Base-by-base conservation (phyloP, 2,329 filamentous ascomycete species). In the Fusarium incarnatum region DNA sequence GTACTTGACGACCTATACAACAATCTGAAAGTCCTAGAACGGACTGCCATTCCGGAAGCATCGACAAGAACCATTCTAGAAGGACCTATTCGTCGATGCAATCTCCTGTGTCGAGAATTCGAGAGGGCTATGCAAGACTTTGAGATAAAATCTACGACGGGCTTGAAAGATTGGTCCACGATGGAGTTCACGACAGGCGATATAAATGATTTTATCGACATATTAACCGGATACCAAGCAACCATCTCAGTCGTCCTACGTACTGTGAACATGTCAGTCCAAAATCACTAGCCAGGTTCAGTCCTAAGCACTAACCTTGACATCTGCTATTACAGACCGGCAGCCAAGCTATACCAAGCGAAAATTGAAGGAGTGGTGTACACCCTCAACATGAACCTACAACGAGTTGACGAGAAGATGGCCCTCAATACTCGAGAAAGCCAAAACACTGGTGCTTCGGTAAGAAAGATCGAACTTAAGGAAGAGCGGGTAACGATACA, bases 161-260 rank as follows among this genome's bases (percentile, higher is more conserved):
- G 77, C 23, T 69, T 82, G 71, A 75, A 67, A 74, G 79, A 82
- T 71, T 83, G 79, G 80, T 64, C 76, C 62, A 81, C 76, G 72
- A 76, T 82, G 77, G 79, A 82, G 67, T 82, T 81, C 40, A 81
- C 77, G 77, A 77, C 70, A 74, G 79, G 79, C 25, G 71, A 80
- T 57, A 81, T 82, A 61, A 80, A 79, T 56, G 76, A 78, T 48
- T 82, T 82, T 64, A 81, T 81, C 52, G 79, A 81, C 40, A 77
- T 74, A 44, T 64, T 82, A 28, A 74, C 73, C 42, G 76, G 75
- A 20, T 83, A 82, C 56, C 82, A 82, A 67, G 75, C 77, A 55
- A 82, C 80, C 3, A 82, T 82, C 44, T 74, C 76, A 10, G 74
- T 82, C 23, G 76, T 76, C 37, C 50, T 82, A 45, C 79, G 79